Evolutionary conservation across 352 stramenopile species (phyloP).

Genomic region (Pythium folliculosum): DNA sequence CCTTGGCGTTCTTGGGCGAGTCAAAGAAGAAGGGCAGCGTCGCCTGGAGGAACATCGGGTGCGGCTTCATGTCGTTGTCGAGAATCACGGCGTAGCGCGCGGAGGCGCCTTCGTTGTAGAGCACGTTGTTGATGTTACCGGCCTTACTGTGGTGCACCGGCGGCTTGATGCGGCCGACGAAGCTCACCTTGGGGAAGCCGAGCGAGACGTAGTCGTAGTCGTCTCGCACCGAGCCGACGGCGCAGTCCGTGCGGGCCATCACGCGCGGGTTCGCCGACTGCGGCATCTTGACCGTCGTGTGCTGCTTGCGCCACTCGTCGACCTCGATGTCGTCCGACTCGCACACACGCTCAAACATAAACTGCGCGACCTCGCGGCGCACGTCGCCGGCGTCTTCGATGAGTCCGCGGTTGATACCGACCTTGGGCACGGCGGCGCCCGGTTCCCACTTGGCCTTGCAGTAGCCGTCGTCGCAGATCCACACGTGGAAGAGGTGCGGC

Average conservation of each 20-base stretch:
- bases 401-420: slow-evolving; percentile 44
- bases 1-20: slow-evolving; percentile 68
- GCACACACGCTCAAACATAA: slow-evolving; percentile 84
- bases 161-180: slow-evolving; percentile 76
- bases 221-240: slow-evolving; percentile 70
- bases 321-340: slow-evolving; percentile 83
- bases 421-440: slow-evolving; percentile 38
- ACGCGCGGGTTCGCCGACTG: slow-evolving; percentile 58
- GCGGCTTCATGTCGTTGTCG: slow-evolving; percentile 83
- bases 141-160: slow-evolving; percentile 84
- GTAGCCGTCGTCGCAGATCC: slow-evolving; percentile 49
- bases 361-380: slow-evolving; percentile 80
- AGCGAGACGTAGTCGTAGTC: slow-evolving; percentile 67
- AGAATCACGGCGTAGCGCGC: slow-evolving; percentile 80
- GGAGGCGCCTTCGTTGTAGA: slow-evolving; percentile 83
- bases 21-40: slow-evolving; percentile 84
- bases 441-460: slow-evolving; percentile 49
- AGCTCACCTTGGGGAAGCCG: slow-evolving; percentile 74
- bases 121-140: slow-evolving; percentile 86
- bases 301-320: slow-evolving; percentile 82
- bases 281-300: slow-evolving; percentile 80
- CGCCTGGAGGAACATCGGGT: slow-evolving; percentile 74
- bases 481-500: slow-evolving; percentile 47
- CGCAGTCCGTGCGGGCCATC: slow-evolving; percentile 69
- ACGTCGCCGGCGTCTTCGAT: slow-evolving; percentile 78